Evolutionary conservation across 1,139 yeast genomes (phyloP).

Genomic region (Fermentozyma sake): DNA sequence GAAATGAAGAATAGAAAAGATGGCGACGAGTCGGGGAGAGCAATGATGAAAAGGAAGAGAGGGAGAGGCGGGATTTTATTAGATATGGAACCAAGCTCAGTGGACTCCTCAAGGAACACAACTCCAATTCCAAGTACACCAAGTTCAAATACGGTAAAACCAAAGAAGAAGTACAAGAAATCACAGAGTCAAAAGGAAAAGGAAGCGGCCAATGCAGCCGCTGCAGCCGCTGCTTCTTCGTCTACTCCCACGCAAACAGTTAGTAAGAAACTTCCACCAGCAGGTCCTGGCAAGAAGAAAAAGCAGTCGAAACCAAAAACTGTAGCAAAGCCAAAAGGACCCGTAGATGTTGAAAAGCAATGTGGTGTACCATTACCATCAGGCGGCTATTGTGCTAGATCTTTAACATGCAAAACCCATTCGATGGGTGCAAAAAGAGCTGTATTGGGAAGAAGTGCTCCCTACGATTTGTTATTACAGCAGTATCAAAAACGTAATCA

Average conservation of each 20-base stretch:
- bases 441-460: conserved; percentile 87
- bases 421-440: conserved; percentile 98
- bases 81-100: conserved; percentile 37
- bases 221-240: conserved; percentile 31
- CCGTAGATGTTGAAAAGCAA: conserved; percentile 90
- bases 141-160: conserved; percentile 18
- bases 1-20: conserved; percentile 43
- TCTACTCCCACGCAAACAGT: conserved; percentile 7
- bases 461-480: conserved; percentile 82
- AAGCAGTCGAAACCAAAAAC: conserved; percentile 48
- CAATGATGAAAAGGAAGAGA: conserved; percentile 31
- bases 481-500: conserved; percentile 92
- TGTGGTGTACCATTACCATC: conserved; percentile 94
- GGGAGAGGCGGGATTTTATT: conserved; percentile 23
- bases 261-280: conserved; percentile 13
- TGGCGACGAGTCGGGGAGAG: conserved; percentile 12
- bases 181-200: conserved; percentile 43
- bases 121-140: conserved; percentile 34
- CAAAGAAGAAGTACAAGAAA: conserved; percentile 45
- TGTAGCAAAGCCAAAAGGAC: conserved; percentile 64
- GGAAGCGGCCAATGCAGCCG: conserved; percentile 47
- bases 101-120: conserved; percentile 37
- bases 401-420: conserved; percentile 94
- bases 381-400: conserved; percentile 92
- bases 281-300: conserved; percentile 26